Percentiles rank a stretch among this genome's conserved stretches.
Conservation (phyloP, 2,329 filamentous ascomycete species). For the Cytospora mali region DNA sequence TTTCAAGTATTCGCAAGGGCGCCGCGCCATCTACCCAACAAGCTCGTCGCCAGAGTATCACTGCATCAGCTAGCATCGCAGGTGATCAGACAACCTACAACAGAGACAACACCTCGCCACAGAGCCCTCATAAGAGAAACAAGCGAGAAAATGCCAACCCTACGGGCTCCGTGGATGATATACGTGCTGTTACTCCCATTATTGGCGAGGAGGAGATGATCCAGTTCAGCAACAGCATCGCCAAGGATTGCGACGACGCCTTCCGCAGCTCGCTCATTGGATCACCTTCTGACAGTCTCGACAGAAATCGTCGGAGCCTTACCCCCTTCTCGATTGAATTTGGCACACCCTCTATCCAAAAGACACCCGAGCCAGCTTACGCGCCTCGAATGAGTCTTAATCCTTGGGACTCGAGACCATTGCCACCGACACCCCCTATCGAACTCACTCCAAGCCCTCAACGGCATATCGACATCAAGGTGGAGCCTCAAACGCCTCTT, state of each 20-base stretch:
- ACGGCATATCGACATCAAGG: slow-evolving; percentile 19
- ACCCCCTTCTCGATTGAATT: slow-evolving; percentile 47
- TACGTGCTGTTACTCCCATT: slow-evolving; percentile 31
- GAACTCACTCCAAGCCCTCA: slow-evolving; percentile 32
- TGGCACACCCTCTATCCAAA: slow-evolving; percentile 33
- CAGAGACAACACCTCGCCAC: slow-evolving; percentile 32
- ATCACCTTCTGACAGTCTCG: slow-evolving; percentile 29
- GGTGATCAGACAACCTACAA: slow-evolving; percentile 35
- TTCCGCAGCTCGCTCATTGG: slow-evolving; percentile 70
- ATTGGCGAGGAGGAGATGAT: slow-evolving; percentile 72
- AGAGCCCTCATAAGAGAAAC: slow-evolving; percentile 30
- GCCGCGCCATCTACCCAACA: slow-evolving; percentile 29
- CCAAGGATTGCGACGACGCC: slow-evolving; percentile 88
- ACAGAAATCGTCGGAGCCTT: slow-evolving; percentile 40
- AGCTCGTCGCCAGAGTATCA: slow-evolving; percentile 26
- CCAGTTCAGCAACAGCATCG: slow-evolving; percentile 81
- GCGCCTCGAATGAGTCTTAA: slow-evolving; percentile 12
- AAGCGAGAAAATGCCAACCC: slow-evolving; percentile 13
- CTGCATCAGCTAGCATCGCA: slow-evolving; percentile 35
- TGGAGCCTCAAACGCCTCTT: slow-evolving; percentile 12
- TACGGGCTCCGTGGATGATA: slow-evolving; percentile 19
- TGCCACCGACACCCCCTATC: slow-evolving; percentile 52
- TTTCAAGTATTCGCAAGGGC: slow-evolving; percentile 51
- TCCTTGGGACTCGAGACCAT: slow-evolving; percentile 51
- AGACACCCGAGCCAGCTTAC: slow-evolving; percentile 20